phyloP scores from a whole-genome alignment of 345 rosid genomes.

The Aurinia saxatilis region DNA sequence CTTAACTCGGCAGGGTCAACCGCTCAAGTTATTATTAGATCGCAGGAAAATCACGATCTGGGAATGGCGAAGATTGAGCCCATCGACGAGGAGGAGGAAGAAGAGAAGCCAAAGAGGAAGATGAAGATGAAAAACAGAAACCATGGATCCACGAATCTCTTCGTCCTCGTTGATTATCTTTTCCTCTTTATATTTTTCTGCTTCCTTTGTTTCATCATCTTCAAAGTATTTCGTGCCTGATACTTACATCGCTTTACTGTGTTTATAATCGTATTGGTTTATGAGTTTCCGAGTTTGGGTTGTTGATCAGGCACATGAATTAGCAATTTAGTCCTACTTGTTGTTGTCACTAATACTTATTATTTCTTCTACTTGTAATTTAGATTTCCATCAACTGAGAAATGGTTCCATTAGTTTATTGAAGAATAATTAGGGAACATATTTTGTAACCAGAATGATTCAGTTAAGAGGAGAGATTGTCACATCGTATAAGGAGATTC shows the following conservation, averaged over 20 bases:
- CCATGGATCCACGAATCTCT: conserved; percentile 60
- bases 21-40: no score
- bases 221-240: conserved; percentile 42
- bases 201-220: conserved; percentile 53
- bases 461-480: background rate
- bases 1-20: no score
- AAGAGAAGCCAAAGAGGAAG: background rate
- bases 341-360: background rate
- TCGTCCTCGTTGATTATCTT: conserved; percentile 62
- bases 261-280: conserved; percentile 14
- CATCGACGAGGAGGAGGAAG: conserved; percentile 11
- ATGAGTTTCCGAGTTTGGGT: conserved; percentile 6
- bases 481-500: background rate
- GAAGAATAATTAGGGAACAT: background rate
- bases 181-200: conserved; percentile 66
- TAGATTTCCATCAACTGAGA: background rate
- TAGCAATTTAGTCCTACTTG: background rate
- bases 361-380: no score
- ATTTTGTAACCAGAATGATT: background rate
- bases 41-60: background rate
- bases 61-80: conserved; percentile 18
- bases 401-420: background rate
- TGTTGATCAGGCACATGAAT: background rate
- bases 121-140: conserved; percentile 36
- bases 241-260: conserved; percentile 27